phyloP scores from a whole-genome alignment of 257 asterid species.

The Eucommia ulmoides region DNA sequence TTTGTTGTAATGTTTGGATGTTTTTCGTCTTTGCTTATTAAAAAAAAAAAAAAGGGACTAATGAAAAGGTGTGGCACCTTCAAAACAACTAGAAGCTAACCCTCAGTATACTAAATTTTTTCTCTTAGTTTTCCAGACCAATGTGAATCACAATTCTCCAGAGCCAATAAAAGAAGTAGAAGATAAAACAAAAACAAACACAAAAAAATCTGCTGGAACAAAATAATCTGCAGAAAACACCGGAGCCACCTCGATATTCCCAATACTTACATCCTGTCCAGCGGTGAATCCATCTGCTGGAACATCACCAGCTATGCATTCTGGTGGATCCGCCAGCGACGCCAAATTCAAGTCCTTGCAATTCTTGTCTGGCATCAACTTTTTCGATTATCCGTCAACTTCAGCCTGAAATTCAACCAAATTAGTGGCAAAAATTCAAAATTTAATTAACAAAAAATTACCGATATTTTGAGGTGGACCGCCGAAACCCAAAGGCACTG shows the following conservation, averaged over 20 bases:
- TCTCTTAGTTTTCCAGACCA: background rate
- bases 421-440: background rate
- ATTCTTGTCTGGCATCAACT: constrained; percentile 40
- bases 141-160: background rate
- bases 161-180: background rate
- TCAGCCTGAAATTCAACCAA: constrained; percentile 27
- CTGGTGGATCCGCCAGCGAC: constrained; percentile 39
- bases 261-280: constrained; percentile 1
- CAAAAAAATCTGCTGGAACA: background rate
- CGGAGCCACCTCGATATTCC: constrained; percentile 1
- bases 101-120: constrained; percentile 2
- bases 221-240: constrained; percentile 13
- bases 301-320: constrained; percentile 14
- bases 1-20: no score
- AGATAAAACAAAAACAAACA: background rate
- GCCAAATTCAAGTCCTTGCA: constrained; percentile 46
- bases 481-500: no score
- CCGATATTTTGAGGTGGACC: background rate
- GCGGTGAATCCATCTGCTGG: constrained; percentile 2
- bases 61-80: constrained; percentile 38
- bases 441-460: background rate
- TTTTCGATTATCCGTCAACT: constrained; percentile 17
- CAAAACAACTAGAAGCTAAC: constrained; percentile 2
- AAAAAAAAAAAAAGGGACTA: no score
- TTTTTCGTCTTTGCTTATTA: no score